These are phyloP conservation scores for Lyophyllum decastes DNA, from an alignment of 768 basidiomycete genomes.

Conservation along the genomic window DNA sequence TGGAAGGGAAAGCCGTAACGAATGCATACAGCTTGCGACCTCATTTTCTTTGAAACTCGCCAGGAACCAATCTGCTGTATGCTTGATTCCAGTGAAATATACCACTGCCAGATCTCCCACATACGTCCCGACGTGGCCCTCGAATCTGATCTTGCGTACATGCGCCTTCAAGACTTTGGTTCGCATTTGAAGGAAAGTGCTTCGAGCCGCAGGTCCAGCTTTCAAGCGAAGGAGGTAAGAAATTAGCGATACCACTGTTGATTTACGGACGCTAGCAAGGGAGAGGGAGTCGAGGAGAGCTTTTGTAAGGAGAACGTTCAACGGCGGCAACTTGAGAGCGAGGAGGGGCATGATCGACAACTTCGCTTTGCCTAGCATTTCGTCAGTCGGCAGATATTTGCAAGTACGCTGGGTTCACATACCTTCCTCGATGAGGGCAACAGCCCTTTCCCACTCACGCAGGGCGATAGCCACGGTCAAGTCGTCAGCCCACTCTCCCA, in stretches of 20 bases:
- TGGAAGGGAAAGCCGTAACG: background rate
- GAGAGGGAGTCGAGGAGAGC: constrained; percentile 77
- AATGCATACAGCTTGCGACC: constrained; percentile 81
- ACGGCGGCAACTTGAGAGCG: constrained; percentile 59
- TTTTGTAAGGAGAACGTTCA: constrained; percentile 67
- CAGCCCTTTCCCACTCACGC: constrained; percentile 86
- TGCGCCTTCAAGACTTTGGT: constrained; percentile 72
- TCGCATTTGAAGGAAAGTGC: constrained; percentile 80
- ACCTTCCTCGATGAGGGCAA: constrained; percentile 85
- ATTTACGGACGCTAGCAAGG: constrained; percentile 75
- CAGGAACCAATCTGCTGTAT: constrained; percentile 98
- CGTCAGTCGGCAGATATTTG: background rate
- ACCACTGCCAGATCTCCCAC: constrained; percentile 87
- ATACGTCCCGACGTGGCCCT: constrained; percentile 85
- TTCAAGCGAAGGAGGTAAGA: constrained; percentile 73
- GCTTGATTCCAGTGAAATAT: constrained; percentile 92
- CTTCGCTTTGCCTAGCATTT: constrained; percentile 57
- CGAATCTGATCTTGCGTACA: constrained; percentile 86
- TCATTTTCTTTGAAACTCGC: constrained; percentile 95
- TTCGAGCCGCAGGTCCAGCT: constrained; percentile 76
- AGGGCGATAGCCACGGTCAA: constrained; percentile 89
- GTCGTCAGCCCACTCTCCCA: constrained; percentile 89
- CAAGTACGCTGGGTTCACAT: constrained; percentile 8
- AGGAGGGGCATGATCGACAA: constrained; percentile 54
- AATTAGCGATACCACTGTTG: constrained; percentile 69